These are phyloP conservation scores for Poterioochromonas sp. DNA, from an alignment of 352 stramenopile species.

Conservation along the genomic window DNA sequence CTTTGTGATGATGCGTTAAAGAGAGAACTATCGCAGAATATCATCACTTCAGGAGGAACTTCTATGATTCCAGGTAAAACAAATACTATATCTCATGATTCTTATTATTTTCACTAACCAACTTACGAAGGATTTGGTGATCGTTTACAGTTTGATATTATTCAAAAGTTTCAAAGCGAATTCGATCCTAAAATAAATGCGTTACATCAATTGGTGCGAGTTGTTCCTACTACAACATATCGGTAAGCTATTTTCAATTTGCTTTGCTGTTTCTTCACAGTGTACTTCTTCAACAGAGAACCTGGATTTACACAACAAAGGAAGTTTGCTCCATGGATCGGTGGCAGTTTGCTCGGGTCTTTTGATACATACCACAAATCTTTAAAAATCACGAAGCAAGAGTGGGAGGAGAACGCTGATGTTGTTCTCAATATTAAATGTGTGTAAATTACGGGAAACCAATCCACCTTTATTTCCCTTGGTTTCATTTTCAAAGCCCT, in stretches of 20 bases:
- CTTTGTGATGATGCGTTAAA: constrained; percentile 11
- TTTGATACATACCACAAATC: constrained; percentile 66
- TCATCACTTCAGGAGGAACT: constrained; percentile 52
- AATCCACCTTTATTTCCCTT: too few relatives aligned
- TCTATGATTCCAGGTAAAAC: constrained; percentile 61
- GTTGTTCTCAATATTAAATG: background rate
- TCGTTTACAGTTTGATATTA: constrained; percentile 42
- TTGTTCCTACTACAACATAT: constrained; percentile 41
- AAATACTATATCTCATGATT: background rate
- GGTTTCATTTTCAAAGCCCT: too few relatives aligned
- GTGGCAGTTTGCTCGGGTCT: constrained; percentile 72
- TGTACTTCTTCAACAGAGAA: constrained; percentile 45
- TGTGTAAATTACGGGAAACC: too few relatives aligned
- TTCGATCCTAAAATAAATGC: background rate
- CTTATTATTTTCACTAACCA: background rate
- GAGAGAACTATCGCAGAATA: constrained; percentile 1
- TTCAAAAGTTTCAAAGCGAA: background rate
- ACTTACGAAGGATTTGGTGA: constrained; percentile 44
- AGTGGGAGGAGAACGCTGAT: constrained; percentile 25
- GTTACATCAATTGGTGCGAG: background rate
- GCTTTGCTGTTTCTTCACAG: background rate
- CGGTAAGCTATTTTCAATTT: constrained; percentile 9
- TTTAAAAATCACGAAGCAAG: constrained; percentile 28
- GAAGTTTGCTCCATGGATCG: constrained; percentile 70
- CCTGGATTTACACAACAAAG: constrained; percentile 72